Evolutionary conservation across 495 filamentous ascomycete species (phyloP).

Genomic region (Thermothielavioides terrestris): DNA sequence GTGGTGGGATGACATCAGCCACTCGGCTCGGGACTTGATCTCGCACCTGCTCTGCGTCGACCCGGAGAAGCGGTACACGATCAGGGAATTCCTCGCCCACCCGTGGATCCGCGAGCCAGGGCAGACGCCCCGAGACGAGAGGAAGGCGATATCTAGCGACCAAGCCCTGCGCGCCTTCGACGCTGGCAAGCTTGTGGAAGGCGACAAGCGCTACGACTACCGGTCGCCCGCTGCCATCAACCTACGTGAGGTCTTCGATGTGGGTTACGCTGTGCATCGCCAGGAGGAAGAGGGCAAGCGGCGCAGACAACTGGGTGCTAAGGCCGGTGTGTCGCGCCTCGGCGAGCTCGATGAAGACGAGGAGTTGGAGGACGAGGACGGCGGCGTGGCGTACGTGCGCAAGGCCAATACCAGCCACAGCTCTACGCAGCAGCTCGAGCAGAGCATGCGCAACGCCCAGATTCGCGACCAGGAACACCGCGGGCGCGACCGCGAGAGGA

Average conservation of each 20-base stretch:
- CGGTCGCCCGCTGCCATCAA: constrained; percentile 92
- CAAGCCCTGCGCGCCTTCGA: constrained; percentile 44
- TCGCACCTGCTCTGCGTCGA: constrained; percentile 90
- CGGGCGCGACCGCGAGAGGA: constrained; percentile 37
- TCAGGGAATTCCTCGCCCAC: constrained; percentile 79
- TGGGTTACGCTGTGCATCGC: constrained; percentile 90
- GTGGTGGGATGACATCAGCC: constrained; percentile 99
- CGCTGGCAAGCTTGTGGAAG: constrained; percentile 49
- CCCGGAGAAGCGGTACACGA: constrained; percentile 82
- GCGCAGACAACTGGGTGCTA: constrained; percentile 64
- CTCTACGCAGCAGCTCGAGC: constrained; percentile 72
- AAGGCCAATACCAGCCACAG: constrained; percentile 33
- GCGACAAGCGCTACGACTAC: constrained; percentile 74
- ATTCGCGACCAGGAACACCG: constrained; percentile 50
- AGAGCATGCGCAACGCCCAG: constrained; percentile 73
- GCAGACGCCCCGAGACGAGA: constrained; percentile 53
- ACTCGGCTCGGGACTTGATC: constrained; percentile 87
- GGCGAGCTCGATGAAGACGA: constrained; percentile 58
- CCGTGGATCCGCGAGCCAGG: constrained; percentile 75
- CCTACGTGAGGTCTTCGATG: constrained; percentile 93
- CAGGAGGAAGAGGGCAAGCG: constrained; percentile 95
- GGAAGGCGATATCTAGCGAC: constrained; percentile 39
- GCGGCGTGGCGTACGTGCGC: constrained; percentile 64
- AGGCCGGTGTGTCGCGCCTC: constrained; percentile 42
- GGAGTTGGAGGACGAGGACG: constrained; percentile 38